These are phyloP conservation scores for Citropsis articulata DNA, from an alignment of 345 rosid genomes.

Conservation along the genomic window DNA sequence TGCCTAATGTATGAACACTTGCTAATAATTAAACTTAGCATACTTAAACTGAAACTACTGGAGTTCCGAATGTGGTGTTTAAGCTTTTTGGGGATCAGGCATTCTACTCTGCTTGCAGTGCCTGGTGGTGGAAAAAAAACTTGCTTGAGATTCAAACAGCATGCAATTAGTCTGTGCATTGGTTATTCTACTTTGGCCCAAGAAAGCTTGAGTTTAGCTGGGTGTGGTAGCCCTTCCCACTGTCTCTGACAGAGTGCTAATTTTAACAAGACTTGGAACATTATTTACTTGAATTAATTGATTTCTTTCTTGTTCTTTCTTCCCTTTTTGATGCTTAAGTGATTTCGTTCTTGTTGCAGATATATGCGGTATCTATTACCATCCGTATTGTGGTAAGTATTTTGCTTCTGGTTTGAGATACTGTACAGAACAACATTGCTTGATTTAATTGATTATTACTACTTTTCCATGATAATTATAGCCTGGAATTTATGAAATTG, in stretches of 20 bases:
- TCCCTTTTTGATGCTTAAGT: not conserved
- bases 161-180: not conserved
- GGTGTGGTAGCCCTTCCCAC: not conserved
- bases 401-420: not conserved
- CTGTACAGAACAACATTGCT: not conserved
- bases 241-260: not conserved
- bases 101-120: too few relatives aligned
- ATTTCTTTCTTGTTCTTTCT: constrained; percentile 8
- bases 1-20: not conserved
- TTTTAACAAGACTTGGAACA: not conserved
- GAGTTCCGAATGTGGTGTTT: not conserved
- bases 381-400: constrained; percentile 77
- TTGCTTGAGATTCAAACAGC: not conserved
- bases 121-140: not conserved
- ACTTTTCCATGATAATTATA: not conserved
- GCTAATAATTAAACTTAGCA: not conserved
- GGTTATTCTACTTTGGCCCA: not conserved
- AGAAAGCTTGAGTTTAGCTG: not conserved
- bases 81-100: not conserved
- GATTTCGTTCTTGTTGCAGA: constrained; percentile 39
- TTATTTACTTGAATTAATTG: constrained; percentile 6
- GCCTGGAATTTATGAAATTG: not conserved
- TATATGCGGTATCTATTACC: constrained; percentile 86
- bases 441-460: not conserved
- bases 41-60: not conserved